Evolutionary conservation across 306 rosid genomes (phyloP), one percentile per base, ranked within the genome.

Genomic region (Sicyos edulis): DNA sequence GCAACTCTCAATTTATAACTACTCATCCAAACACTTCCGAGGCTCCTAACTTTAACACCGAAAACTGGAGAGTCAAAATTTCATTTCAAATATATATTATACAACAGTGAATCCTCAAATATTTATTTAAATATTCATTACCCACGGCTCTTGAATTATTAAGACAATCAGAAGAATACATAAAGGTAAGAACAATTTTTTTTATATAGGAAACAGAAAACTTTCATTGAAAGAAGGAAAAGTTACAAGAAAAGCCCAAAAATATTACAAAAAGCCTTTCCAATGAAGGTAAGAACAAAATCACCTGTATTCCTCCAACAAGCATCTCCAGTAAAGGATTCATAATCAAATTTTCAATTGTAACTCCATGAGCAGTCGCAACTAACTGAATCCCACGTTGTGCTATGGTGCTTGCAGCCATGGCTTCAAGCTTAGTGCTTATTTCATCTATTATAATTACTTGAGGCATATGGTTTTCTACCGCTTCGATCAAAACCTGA

Each of bases 401-500:
- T 49, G 99, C 96, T 74, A 93, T 93, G 42, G 97, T 93, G 81
- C 97, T 88, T 14, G 99, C 96, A 81, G 96, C 99, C 91, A 93
- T 83, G 72, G 97, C 99, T 91, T 91, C 99, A 80, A 93, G 99
- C 72, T 93, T 93, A 11, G 97, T 93, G 79, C 99, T 91, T 75
- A 87, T 93, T 85, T 93, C 97, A 83, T 93, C 97, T 60, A 93
- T 93, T 54, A 90, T 92, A 81, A 93, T 93, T 52, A 90, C 98
- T 86, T 93, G 96, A 8, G 97, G 98, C 98, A 90, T 93, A 77
- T 93, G 98, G 79, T 93, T 93, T 88, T 93, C 98, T 63, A 93
- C 98, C 60, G 96, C 99, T 83, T 93, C 99, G 61, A 91, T 93
- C 87, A 93, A 82, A 75, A 93, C 92, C 98, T 93, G 77, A 72